phyloP scores from a whole-genome alignment of 108 stramenopile genomes.

The Stephanodiscus triporus region DNA sequence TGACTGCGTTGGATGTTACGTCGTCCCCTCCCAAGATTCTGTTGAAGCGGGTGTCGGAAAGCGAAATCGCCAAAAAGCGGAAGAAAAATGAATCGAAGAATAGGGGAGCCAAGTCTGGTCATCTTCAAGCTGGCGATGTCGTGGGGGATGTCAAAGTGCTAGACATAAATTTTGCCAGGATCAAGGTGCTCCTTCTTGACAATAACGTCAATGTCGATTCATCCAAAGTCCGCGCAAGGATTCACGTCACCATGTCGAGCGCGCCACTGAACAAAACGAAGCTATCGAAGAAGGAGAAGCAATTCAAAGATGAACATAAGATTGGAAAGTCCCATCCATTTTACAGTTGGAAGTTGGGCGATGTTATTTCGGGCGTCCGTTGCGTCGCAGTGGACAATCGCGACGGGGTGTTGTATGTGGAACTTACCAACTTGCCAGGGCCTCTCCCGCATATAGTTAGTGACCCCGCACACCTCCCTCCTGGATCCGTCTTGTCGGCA shows the following conservation, averaged over 20 bases:
- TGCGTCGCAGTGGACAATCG: slow-evolving; percentile 57
- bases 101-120: slow-evolving; percentile 6
- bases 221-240: slow-evolving; percentile 47
- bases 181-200: slow-evolving; percentile 55
- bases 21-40: slow-evolving; percentile 64
- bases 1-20: slow-evolving; percentile 78
- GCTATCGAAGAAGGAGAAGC: slow-evolving; percentile 50
- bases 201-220: not conserved
- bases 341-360: slow-evolving; percentile 61
- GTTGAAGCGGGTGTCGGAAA: slow-evolving; percentile 49
- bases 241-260: slow-evolving; percentile 79
- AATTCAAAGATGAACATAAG: slow-evolving; percentile 39
- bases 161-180: slow-evolving; percentile 58
- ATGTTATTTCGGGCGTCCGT: slow-evolving; percentile 51
- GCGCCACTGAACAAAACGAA: slow-evolving; percentile 27
- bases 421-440: slow-evolving; percentile 47
- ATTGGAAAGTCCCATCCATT: slow-evolving; percentile 79
- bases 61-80: slow-evolving; percentile 36
- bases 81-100: slow-evolving; percentile 21
- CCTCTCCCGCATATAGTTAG: slow-evolving; percentile 45
- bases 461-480: slow-evolving; percentile 52
- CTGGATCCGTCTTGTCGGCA: slow-evolving; percentile 59
- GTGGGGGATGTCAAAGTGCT: slow-evolving; percentile 61
- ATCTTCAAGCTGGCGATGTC: slow-evolving; percentile 51
- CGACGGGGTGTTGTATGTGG: slow-evolving; percentile 58